These are phyloP conservation scores for Candida glucosophila DNA, from an alignment of 1,139 yeast genomes.

Conservation along the genomic window DNA sequence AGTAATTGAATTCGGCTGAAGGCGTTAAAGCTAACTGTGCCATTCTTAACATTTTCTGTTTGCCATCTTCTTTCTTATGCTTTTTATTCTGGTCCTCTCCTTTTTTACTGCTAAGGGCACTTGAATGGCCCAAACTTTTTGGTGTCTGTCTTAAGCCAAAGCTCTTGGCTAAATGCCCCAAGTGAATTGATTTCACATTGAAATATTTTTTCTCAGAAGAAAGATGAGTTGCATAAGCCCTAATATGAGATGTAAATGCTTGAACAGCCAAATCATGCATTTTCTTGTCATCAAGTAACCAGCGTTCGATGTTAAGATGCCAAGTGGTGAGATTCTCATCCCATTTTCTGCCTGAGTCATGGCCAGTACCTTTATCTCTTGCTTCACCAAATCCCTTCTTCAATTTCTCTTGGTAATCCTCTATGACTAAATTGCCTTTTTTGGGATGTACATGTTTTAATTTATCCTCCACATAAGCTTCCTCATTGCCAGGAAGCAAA, in stretches of 20 bases:
- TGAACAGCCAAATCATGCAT: slow-evolving; percentile 57
- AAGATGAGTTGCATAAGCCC: slow-evolving; percentile 97
- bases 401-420: slow-evolving; percentile 44
- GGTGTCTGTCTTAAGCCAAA: slow-evolving; percentile 95
- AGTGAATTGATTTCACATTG: slow-evolving; percentile 72
- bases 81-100: slow-evolving; percentile 17
- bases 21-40: slow-evolving; percentile 63
- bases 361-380: slow-evolving; percentile 16
- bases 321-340: slow-evolving; percentile 93
- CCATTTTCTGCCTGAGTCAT: slow-evolving; percentile 50
- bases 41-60: slow-evolving; percentile 65
- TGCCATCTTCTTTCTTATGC: slow-evolving; percentile 50
- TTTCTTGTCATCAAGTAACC: slow-evolving; percentile 63
- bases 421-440: slow-evolving; percentile 28
- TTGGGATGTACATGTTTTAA: slow-evolving; percentile 51
- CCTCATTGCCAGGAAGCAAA: slow-evolving; percentile 82
- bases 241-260: slow-evolving; percentile 80
- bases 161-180: slow-evolving; percentile 92
- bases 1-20: slow-evolving; percentile 69
- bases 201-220: slow-evolving; percentile 69
- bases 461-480: slow-evolving; percentile 60
- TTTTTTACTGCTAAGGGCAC: slow-evolving; percentile 13
- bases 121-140: slow-evolving; percentile 51
- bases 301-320: slow-evolving; percentile 86
- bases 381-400: slow-evolving; percentile 61